Evolutionary conservation across 345 rosid genomes (phyloP).

Genomic region (Corymbia maculata): DNA sequence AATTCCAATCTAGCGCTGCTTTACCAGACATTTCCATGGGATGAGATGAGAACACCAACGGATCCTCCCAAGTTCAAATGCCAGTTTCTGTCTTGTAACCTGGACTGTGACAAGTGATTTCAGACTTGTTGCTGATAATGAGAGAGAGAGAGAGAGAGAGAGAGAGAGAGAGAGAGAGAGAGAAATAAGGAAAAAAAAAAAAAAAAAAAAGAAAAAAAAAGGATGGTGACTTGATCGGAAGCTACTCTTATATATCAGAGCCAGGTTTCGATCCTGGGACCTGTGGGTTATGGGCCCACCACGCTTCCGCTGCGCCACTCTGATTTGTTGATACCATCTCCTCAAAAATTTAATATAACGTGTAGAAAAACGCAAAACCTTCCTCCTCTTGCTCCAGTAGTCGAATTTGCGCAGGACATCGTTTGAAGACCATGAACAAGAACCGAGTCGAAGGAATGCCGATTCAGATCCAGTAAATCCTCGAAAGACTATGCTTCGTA

Average conservation of each 20-base stretch:
- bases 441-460: background rate
- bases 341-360: fast-evolving
- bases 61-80: background rate
- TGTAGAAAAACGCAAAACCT: fast-evolving
- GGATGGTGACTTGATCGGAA: background rate
- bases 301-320: constrained; percentile 90
- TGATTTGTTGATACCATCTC: constrained; percentile 10
- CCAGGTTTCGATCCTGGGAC: constrained; percentile 71
- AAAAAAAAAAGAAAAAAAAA: background rate
- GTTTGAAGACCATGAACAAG: background rate
- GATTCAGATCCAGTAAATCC: background rate
- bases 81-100: background rate
- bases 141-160: background rate
- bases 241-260: constrained; percentile 13
- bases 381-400: background rate
- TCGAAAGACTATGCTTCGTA: background rate
- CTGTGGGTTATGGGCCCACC: constrained; percentile 86
- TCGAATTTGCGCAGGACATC: background rate
- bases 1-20: background rate
- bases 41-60: background rate
- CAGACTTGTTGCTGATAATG: background rate
- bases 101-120: background rate
- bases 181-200: background rate
- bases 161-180: background rate
- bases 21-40: background rate